Base-by-base conservation (phyloP, 164 flowering plant genomes). In the Vitis cinerea region DNA sequence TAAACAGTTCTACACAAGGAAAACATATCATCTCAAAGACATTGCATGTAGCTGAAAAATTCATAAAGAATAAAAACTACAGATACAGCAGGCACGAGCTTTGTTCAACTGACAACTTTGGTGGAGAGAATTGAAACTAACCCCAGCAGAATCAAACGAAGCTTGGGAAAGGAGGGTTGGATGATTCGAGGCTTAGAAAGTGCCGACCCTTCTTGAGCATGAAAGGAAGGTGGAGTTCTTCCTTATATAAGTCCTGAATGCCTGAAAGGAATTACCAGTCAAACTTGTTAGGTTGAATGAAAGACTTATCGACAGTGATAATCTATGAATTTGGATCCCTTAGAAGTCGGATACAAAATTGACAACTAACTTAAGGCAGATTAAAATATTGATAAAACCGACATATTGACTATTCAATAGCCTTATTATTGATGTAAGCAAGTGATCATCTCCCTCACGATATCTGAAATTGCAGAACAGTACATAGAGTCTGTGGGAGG, bases 181-280 rank as follows among this genome's bases (percentile, higher is more conserved):
- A 7, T n/a, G 12, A 60, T 23, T 53, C 53, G 17, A 54, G 15
- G 58, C 69, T 53, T 53, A 14, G 11, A 37, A 69, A 48, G n/a
- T 16, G 53, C 49, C 9, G 53, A 59, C 57, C 55, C 67, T 54
- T 54, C 8, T 50, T 15, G 49, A 37, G 64, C 7, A 49, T 71
- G 69, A 7, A 61, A 71, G 47, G 19, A 69, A 49, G 10, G 9
- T 47, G 49, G 47, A 67, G 59, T 30, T 50, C 63, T 50, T 64
- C 47, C 73, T 75, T 81, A 72, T 73, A 83, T 82, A 73, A 69
- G 59, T 52, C 29, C 47, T 13, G 29, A 15, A 30, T 37, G 44
- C 44, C 44, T 37, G 44, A 37, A 37, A 44, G 66, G 47, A 47
- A 14, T 52, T 60, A 23, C 65, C 68, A 62, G 83, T 84, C 82